These are phyloP conservation scores for Ophiostoma sp. DNA, from an alignment of 2,329 filamentous ascomycete species.

Conservation along the genomic window DNA sequence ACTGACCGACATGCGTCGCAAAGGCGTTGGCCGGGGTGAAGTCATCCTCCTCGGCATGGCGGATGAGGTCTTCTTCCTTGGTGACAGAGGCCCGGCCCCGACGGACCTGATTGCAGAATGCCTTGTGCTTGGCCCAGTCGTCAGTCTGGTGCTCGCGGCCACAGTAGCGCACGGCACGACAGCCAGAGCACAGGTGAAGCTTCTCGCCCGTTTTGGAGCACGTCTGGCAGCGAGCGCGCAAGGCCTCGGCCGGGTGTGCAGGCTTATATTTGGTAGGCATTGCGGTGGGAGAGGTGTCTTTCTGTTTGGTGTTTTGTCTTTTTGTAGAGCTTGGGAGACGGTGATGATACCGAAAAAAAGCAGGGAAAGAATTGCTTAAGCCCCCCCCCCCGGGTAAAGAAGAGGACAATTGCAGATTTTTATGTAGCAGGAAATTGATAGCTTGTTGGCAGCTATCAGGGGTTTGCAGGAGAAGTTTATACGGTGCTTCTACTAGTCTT, in stretches of 20 bases:
- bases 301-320: no score
- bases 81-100: constrained; percentile 25
- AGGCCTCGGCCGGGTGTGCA: background rate
- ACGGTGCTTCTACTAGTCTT: no score
- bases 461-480: no score
- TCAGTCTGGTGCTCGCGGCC: constrained; percentile 28
- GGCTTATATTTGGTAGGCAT: background rate
- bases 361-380: no score
- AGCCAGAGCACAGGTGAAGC: constrained; percentile 29
- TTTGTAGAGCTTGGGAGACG: no score
- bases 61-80: background rate
- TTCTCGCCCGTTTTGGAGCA: background rate
- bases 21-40: background rate
- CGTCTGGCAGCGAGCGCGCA: background rate
- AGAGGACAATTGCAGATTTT: no score
- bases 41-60: background rate
- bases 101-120: constrained; percentile 29
- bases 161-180: constrained; percentile 32
- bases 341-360: no score
- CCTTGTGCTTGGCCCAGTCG: constrained; percentile 30
- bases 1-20: constrained; percentile 31
- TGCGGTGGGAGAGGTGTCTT: no score
- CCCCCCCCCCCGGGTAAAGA: no score
- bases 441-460: no score
- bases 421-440: no score